Evolutionary conservation across 345 rosid species (phyloP).

Genomic region (Pistacia vera): DNA sequence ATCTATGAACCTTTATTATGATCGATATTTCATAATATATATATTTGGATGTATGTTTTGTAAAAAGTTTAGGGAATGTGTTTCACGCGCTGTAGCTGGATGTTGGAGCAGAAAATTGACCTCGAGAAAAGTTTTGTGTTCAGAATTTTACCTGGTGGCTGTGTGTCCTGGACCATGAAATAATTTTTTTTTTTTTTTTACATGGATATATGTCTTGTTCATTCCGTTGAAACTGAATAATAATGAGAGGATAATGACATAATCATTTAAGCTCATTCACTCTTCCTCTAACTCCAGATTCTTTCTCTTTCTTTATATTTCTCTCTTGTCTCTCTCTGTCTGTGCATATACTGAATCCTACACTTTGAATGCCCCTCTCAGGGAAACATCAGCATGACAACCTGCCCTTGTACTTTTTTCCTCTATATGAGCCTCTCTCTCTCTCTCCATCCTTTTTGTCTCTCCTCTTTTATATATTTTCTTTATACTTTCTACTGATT

Average conservation of each 20-base stretch:
- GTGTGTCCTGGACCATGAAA: slow-evolving; percentile 11
- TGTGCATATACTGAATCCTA: slow-evolving; percentile 28
- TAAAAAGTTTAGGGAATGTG: not conserved
- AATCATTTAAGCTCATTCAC: slow-evolving; percentile 32
- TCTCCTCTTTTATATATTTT: not conserved
- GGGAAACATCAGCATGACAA: slow-evolving; percentile 56
- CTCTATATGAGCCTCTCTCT: slow-evolving; percentile 28
- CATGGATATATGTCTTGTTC: slow-evolving; percentile 12
- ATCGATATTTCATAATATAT: too few relatives aligned
- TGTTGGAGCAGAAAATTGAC: slow-evolving; percentile 5
- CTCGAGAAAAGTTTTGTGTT: not conserved
- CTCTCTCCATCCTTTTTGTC: slow-evolving; percentile 26
- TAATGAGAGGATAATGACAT: slow-evolving; percentile 44
- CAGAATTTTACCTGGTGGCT: not conserved
- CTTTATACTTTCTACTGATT: slow-evolving; percentile 2
- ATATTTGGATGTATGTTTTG: too few relatives aligned
- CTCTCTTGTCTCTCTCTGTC: slow-evolving; percentile 9
- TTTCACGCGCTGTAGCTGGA: slow-evolving; percentile 16
- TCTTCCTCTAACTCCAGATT: not conserved
- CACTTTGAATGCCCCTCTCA: slow-evolving; percentile 47
- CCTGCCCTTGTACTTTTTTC: slow-evolving; percentile 22
- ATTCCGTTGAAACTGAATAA: slow-evolving; percentile 20
- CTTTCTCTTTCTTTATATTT: slow-evolving; percentile 4
- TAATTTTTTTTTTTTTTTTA: not conserved
- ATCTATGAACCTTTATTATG: too few relatives aligned